Evolutionary conservation across 2,329 filamentous ascomycete genomes (phyloP).

Genomic region (Diaporthe velutina): DNA sequence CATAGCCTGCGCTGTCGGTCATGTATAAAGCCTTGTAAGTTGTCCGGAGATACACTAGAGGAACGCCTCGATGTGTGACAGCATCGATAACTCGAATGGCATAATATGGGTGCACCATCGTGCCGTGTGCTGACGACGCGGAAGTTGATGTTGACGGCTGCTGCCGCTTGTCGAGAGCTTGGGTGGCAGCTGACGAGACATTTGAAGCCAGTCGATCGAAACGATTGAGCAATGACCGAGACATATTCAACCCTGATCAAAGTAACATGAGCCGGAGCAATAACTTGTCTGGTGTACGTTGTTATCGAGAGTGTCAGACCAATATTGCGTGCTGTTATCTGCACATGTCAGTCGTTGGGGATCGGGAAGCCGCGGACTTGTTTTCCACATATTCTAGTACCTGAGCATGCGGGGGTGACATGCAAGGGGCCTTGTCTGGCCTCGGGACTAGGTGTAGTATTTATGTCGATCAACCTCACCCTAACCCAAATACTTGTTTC

Average conservation of each 20-base stretch:
- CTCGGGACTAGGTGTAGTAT: neutral
- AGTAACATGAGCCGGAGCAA: neutral
- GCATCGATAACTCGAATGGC: conserved; percentile 36
- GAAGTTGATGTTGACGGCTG: neutral
- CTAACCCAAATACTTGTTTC: neutral
- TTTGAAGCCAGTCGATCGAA: conserved; percentile 36
- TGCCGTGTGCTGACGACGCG: neutral
- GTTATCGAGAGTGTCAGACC: neutral
- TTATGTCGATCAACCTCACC: neutral
- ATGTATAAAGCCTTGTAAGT: conserved; percentile 38
- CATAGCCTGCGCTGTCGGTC: conserved; percentile 39
- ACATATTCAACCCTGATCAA: neutral
- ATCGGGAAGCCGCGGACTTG: neutral
- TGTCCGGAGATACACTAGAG: conserved; percentile 35
- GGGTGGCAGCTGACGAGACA: conserved; percentile 23
- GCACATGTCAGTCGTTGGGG: neutral
- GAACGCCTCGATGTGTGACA: conserved; percentile 31
- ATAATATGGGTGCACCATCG: conserved; percentile 30
- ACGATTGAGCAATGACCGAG: conserved; percentile 28
- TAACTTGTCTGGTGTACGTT: neutral
- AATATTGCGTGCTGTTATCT: neutral
- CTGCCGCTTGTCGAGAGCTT: conserved; percentile 14
- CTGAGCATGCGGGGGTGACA: conserved; percentile 5
- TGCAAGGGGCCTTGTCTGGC: neutral
- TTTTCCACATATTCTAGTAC: too few relatives aligned